A percentile compares a stretch with the other conserved stretches of the same genome.
These are phyloP conservation scores for Thoreauomyces humboldtii DNA, from an alignment of 192 early-diverging fungal genomes.

Conservation along the genomic window DNA sequence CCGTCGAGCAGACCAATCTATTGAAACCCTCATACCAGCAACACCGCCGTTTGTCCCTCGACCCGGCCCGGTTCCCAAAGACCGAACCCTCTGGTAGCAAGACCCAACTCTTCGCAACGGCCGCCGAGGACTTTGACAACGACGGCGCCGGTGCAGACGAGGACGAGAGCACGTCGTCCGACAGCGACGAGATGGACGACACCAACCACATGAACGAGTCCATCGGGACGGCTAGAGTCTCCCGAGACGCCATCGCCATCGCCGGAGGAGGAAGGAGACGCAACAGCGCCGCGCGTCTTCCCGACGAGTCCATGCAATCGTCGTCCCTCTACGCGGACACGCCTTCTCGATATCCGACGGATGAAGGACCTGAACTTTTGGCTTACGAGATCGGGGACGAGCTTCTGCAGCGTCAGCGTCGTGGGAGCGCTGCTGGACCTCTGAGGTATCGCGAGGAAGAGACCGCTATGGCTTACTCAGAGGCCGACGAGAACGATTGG, in stretches of 20 bases:
- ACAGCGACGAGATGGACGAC: not conserved
- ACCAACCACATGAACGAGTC: no score
- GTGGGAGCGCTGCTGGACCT: no score
- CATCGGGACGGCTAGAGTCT: no score
- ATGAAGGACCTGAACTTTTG: no score
- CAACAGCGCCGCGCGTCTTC: no score
- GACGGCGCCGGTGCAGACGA: not conserved
- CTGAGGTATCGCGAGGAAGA: not conserved
- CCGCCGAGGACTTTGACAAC: not conserved
- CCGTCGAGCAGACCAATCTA: no score
- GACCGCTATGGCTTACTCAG: slow-evolving; percentile 12
- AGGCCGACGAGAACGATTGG: slow-evolving; percentile 26
- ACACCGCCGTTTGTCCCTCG: not conserved
- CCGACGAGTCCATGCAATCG: no score
- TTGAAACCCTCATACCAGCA: no score
- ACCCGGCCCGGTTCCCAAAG: not conserved
- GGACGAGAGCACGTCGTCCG: not conserved
- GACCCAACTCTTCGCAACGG: not conserved
- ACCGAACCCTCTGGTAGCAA: not conserved
- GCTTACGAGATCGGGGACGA: not conserved
- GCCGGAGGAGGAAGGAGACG: no score
- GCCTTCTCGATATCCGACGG: no score
- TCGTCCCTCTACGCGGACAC: no score
- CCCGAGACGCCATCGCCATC: no score
- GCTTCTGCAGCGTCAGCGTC: not conserved